Evolutionary conservation across 352 stramenopile genomes (phyloP).

Genomic region (Pythium biforme): DNA sequence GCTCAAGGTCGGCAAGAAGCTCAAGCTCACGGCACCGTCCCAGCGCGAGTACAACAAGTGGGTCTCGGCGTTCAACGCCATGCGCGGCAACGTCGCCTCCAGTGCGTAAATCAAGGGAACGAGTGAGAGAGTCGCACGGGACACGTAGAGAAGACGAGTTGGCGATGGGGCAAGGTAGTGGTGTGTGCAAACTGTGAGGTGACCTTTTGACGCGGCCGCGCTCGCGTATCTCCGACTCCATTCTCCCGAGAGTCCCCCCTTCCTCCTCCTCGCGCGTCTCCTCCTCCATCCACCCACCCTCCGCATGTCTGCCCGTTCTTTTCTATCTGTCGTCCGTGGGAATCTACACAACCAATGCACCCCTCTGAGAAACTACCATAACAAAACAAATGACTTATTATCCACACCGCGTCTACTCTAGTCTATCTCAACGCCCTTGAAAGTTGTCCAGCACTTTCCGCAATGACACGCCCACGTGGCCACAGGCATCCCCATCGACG

Average conservation of each 20-base stretch:
- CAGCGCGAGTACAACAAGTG: conserved; percentile 86
- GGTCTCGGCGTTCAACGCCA: conserved; percentile 58
- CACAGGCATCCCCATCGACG: conserved; percentile 5
- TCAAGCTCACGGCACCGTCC: conserved; percentile 72
- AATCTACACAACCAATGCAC: conserved; percentile 8
- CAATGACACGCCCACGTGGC: background rate
- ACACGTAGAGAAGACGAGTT: background rate
- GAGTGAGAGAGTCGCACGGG: background rate
- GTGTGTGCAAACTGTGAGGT: background rate
- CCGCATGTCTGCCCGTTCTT: background rate
- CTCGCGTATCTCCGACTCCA: background rate
- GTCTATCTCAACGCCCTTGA: background rate
- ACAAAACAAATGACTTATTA: conserved; percentile 21
- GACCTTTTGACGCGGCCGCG: background rate
- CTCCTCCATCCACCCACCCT: background rate
- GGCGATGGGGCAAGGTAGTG: background rate
- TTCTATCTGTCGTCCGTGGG: conserved; percentile 9
- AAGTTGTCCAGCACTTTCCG: background rate
- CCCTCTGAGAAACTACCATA: conserved; percentile 11
- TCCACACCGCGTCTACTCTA: background rate
- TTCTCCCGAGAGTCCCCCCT: background rate
- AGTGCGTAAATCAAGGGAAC: conserved; percentile 11
- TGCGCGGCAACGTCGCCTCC: conserved; percentile 34
- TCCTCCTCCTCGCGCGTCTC: background rate
- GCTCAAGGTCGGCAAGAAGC: conserved; percentile 69